A percentile compares a stretch with the other conserved stretches of the same genome.
phyloP scores from a whole-genome alignment of 305 asterid genomes.

The Petunia hybrid region DNA sequence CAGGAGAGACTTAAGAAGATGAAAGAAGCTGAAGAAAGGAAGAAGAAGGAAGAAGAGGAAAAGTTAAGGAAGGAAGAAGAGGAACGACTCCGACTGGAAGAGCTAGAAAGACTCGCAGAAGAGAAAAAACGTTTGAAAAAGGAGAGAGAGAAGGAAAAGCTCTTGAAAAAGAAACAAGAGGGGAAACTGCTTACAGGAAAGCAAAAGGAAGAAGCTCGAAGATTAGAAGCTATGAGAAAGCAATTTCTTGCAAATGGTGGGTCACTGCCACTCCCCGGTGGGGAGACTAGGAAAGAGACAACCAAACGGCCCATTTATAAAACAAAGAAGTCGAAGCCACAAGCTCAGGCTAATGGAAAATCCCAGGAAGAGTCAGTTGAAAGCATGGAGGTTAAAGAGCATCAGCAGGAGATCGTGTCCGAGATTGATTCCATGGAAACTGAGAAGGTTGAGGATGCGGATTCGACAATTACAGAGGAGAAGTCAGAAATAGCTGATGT shows the following conservation, averaged over 20 bases:
- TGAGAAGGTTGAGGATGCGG: slow-evolving; percentile 62
- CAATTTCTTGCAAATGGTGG: slow-evolving; percentile 80
- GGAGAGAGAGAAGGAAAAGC: slow-evolving; percentile 90
- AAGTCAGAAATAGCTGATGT: slow-evolving; percentile 52
- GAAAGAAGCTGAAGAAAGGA: slow-evolving; percentile 85
- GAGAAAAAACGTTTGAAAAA: slow-evolving; percentile 92
- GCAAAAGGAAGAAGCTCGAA: slow-evolving; percentile 95
- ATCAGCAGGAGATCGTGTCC: slow-evolving; percentile 47
- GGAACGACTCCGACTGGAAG: slow-evolving; percentile 78
- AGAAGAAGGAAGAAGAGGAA: slow-evolving; percentile 86
- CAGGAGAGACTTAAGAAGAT: slow-evolving; percentile 81
- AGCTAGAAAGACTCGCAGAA: slow-evolving; percentile 74
- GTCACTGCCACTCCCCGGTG: slow-evolving; percentile 51
- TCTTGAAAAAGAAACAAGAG: slow-evolving; percentile 81
- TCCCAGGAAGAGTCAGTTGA: slow-evolving; percentile 54
- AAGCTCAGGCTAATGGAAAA: slow-evolving; percentile 71
- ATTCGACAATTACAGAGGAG: slow-evolving; percentile 48
- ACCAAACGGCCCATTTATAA: slow-evolving; percentile 77
- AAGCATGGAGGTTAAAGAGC: slow-evolving; percentile 49
- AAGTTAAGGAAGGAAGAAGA: slow-evolving; percentile 88
- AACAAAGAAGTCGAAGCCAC: slow-evolving; percentile 80
- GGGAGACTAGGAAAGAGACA: slow-evolving; percentile 60
- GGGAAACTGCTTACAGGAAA: slow-evolving; percentile 86
- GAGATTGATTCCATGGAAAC: slow-evolving; percentile 54
- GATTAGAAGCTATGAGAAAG: slow-evolving; percentile 86